phyloP scores from a whole-genome alignment of 192 early-diverging fungal genomes.

The Umbelopsis sp. region DNA sequence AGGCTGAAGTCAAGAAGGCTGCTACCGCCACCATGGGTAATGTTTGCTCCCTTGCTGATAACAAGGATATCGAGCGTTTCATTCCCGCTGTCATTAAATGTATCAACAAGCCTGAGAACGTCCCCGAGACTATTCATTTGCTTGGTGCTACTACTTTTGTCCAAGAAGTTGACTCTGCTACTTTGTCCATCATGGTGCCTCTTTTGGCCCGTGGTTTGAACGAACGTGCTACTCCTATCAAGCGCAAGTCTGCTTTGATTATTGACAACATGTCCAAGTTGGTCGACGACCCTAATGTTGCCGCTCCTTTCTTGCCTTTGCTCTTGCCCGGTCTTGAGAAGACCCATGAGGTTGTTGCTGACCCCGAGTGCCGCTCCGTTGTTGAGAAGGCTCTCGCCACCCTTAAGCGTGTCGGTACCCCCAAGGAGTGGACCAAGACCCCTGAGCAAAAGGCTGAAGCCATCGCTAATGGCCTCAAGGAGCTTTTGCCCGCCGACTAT shows the following conservation, averaged over 20 bases:
- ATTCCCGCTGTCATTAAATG: constrained; percentile 72
- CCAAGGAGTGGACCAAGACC: constrained; percentile 54
- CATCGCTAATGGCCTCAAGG: constrained; percentile 53
- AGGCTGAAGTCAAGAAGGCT: constrained; percentile 68
- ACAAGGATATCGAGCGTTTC: constrained; percentile 81
- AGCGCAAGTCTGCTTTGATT: constrained; percentile 77
- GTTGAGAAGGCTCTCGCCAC: constrained; percentile 71
- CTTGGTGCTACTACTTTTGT: constrained; percentile 83
- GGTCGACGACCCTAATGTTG: constrained; percentile 79
- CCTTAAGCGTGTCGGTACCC: constrained; percentile 65
- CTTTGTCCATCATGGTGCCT: constrained; percentile 81
- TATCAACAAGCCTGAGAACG: constrained; percentile 80
- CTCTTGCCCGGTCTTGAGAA: constrained; percentile 78
- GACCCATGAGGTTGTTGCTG: constrained; percentile 74
- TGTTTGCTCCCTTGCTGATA: constrained; percentile 71
- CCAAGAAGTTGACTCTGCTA: constrained; percentile 73
- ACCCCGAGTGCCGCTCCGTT: constrained; percentile 77
- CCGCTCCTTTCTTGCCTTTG: constrained; percentile 78
- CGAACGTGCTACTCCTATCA: constrained; percentile 71
- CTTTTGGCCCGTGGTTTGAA: constrained; percentile 70
- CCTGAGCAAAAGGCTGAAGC: constrained; percentile 52
- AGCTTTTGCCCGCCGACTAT: constrained; percentile 54
- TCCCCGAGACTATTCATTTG: constrained; percentile 71
- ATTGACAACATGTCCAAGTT: constrained; percentile 94
- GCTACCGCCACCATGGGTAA: constrained; percentile 69